These are phyloP conservation scores for Pontederia crassipes DNA, from an alignment of 176 grass and related monocot species.

Conservation along the genomic window DNA sequence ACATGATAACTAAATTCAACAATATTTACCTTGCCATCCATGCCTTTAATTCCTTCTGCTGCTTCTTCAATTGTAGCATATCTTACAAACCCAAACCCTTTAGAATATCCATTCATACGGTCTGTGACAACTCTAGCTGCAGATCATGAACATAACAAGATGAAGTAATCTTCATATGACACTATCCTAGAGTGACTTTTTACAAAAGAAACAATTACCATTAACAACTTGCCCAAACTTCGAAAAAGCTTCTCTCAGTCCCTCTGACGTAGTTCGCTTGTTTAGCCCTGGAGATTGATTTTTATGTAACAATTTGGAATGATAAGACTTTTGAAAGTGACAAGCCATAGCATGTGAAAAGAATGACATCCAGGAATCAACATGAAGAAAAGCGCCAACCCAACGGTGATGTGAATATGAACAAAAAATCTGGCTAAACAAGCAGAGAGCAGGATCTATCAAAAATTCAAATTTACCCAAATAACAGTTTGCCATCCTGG, in stretches of 20 bases:
- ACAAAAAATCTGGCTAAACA: no score
- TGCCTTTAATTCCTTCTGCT: constrained; percentile 54
- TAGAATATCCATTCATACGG: constrained; percentile 70
- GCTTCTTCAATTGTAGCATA: constrained; percentile 68
- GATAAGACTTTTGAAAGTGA: no score
- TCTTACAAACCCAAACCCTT: constrained; percentile 83
- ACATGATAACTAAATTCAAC: background rate
- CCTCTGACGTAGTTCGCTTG: constrained; percentile 53
- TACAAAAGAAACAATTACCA: constrained; percentile 31
- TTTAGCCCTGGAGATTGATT: constrained; percentile 42
- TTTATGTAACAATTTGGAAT: background rate
- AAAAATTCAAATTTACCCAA: no score
- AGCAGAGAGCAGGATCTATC: no score
- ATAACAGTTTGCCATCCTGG: no score
- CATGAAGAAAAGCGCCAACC: no score
- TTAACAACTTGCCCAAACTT: constrained; percentile 63
- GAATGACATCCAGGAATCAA: no score
- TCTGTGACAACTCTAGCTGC: constrained; percentile 75
- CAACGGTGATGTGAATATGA: no score
- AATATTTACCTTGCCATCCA: constrained; percentile 69
- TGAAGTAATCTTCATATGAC: background rate
- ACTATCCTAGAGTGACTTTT: background rate
- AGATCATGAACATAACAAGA: constrained; percentile 3
- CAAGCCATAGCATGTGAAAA: no score
- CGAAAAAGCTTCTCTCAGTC: constrained; percentile 50